Evolutionary conservation across 2,329 filamentous ascomycete species (phyloP).

Genomic region (Aphanocladium album): DNA sequence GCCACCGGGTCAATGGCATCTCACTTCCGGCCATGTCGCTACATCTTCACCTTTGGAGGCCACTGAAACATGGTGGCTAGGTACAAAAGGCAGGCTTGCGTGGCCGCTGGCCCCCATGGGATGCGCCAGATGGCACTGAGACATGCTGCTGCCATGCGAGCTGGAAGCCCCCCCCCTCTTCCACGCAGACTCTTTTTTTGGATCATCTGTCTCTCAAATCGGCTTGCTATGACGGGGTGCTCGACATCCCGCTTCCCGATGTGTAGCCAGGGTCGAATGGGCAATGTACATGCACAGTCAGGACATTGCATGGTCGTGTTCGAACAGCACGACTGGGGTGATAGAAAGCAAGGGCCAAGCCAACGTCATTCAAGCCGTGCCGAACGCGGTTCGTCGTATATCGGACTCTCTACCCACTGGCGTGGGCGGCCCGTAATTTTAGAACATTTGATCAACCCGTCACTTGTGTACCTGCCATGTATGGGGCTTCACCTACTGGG

Average conservation of each 20-base stretch:
- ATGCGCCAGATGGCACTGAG: conserved; percentile 7
- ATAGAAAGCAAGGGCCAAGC: neutral
- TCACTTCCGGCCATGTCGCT: neutral
- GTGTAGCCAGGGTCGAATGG: neutral
- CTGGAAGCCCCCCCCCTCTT: neutral
- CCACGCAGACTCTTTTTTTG: conserved; percentile 8
- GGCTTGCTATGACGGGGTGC: neutral
- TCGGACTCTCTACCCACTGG: neutral
- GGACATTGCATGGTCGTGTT: neutral
- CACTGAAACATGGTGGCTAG: neutral
- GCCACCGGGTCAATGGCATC: neutral
- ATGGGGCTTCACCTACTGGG: neutral
- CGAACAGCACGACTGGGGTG: neutral
- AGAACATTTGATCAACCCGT: neutral
- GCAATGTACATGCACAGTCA: neutral
- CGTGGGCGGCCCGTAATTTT: conserved; percentile 3
- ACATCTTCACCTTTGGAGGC: too few species aligned
- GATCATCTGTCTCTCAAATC: neutral
- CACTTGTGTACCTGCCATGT: neutral
- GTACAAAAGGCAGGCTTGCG: neutral
- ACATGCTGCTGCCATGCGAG: conserved; percentile 11
- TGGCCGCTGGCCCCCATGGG: neutral
- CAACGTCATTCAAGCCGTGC: neutral
- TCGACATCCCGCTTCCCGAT: conserved; percentile 6
- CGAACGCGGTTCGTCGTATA: conserved; percentile 2